Conservation (phyloP, 495 filamentous ascomycete species). For the Tuber magnatum region DNA sequence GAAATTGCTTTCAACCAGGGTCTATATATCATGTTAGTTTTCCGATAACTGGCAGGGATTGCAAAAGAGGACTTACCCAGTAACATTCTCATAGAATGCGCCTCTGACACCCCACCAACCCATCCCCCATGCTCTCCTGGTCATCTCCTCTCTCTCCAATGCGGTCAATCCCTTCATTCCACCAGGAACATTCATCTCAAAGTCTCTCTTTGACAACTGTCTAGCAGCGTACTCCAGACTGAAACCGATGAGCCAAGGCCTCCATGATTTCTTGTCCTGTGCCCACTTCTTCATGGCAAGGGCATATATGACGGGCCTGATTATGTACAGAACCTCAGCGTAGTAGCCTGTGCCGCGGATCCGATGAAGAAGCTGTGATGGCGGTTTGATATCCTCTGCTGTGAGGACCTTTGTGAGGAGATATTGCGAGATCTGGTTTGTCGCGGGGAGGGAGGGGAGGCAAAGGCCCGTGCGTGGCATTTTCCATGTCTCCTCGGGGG, state of each 20-base stretch:
- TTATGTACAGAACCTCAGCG: constrained; percentile 83
- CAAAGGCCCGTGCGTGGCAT: constrained; percentile 89
- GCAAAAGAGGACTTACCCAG: constrained; percentile 52
- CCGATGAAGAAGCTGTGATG: constrained; percentile 69
- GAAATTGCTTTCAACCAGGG: constrained; percentile 56
- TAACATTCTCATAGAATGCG: constrained; percentile 91
- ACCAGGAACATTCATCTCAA: constrained; percentile 57
- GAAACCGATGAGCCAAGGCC: constrained; percentile 83
- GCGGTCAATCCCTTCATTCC: constrained; percentile 65
- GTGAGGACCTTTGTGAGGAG: constrained; percentile 86
- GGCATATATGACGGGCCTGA: constrained; percentile 83
- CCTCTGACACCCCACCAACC: constrained; percentile 94
- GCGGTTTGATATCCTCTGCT: constrained; percentile 91
- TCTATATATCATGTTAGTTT: constrained; percentile 40
- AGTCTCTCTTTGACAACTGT: constrained; percentile 69
- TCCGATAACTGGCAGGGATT: not conserved
- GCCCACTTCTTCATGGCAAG: constrained; percentile 65
- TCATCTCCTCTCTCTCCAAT: constrained; percentile 81
- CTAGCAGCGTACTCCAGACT: constrained; percentile 79
- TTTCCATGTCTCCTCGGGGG: constrained; percentile 59
- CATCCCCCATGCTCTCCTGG: constrained; percentile 76
- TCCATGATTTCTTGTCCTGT: constrained; percentile 61
- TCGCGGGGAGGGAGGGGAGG: constrained; percentile 71
- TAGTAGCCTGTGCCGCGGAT: constrained; percentile 63
- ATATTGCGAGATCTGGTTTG: constrained; percentile 72